Evolutionary conservation across 345 rosid genomes (phyloP), one percentile per base, ranked within the genome.

Genomic region (Tarenaya hassleriana): DNA sequence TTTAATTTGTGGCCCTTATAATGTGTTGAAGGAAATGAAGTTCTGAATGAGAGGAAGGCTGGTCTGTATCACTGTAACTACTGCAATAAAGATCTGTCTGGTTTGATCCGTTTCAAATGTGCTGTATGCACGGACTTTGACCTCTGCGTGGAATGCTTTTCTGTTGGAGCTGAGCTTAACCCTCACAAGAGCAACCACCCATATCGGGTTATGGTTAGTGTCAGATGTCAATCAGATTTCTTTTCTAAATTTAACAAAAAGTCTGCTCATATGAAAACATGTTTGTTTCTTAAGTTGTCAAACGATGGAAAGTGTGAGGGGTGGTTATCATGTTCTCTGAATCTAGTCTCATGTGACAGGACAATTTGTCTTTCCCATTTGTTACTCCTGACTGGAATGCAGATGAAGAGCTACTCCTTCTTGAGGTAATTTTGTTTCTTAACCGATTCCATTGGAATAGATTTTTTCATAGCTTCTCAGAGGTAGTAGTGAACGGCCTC

Each of bases 331-430:
- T 18, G 32, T 37, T 32, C 52, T 10, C 13, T 47, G 56, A 47
- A 47, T 52, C 40, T 14, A 66, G 41, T 18, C 12, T 63, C 35
- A 24, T 52, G 46, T 44, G 52, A 54, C 83, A 88, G 98, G 98
- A 92, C 73, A 88, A 85, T 74, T 78, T 88, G 70, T 79, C 87
- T 47, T 92, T 92, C 63, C 88, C 98, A 7, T 81, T 88, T 60
- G 73, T 88, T 64, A 65, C 84, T 72, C 77, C 82, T 66, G 86
- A 83, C 57, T 92, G 98, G 98, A 88, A 88, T 78, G 88, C 86
- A 11, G 97, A 88, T 62, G 97, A 92, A 73, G 98, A 92, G 69
- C 77, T 81, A 66, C 69, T 88, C 66, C 90, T 88, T 68, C 80
- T 92, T 41, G 98, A 88, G 97, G 98, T 88, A 60, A 41, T 63